Base-by-base conservation (phyloP, 805 yeast species). In the Scheffersomyces stipitis region DNA sequence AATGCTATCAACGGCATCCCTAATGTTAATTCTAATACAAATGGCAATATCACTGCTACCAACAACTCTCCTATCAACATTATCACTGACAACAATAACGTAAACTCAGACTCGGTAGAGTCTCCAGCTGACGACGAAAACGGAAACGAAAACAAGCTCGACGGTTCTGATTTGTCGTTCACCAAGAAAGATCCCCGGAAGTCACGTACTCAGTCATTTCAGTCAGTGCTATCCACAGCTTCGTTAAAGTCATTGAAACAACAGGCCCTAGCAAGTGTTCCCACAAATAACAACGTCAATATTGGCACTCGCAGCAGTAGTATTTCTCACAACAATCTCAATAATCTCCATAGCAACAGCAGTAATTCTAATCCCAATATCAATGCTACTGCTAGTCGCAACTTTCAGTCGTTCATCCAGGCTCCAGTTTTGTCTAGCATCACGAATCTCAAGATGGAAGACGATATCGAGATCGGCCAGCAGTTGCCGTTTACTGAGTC, bases 321-420 rank as follows among this genome's bases (percentile, higher is more conserved):
- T 23, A 34, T 28, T 35, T 36, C 9, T 20, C 24, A 20, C 10
- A 20, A 20, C 10, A 20, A 20, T 20, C n/a, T n/a, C n/a, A n/a
- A n/a, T n/a, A n/a, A n/a, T n/a, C n/a, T n/a, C n/a, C n/a, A n/a
- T n/a, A n/a, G 28, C 33, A 27, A 33, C 29, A 36, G 27, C 17
- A 23, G 26, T 16, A 31, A 31, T 34, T 33, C 49, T 4, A 46
- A 42, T 18, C 35, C 36, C 13, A 40, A 45, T 36, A 33, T 40
- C n/a, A 40, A 13, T 37, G 13, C 23, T 10, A 28, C 34, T 16
- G 36, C 38, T 40, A 30, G 42, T 23, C 49, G 64, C 46, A 64
- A 69, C 49, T 66, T 67, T 52, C 75, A 69, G 52, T 60, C 69
- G 15, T 68, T 64, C 40, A 69, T 69, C 36, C 75, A 69, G 49